phyloP scores from a whole-genome alignment of 1,284 basidiomycete species.

The Heliocybe sulcata region DNA sequence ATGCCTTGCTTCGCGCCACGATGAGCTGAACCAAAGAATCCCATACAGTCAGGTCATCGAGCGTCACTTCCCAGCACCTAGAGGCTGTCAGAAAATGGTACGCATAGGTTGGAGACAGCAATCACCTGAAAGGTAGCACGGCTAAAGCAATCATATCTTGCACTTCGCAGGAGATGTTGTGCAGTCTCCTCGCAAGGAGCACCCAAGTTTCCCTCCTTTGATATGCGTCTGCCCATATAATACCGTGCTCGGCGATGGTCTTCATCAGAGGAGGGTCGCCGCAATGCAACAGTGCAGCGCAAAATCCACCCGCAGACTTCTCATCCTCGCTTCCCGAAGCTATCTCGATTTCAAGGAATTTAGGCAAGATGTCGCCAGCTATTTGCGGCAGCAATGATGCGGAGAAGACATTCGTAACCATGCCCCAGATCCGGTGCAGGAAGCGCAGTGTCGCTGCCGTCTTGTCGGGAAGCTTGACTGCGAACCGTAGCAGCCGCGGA shows the following conservation, averaged over 20 bases:
- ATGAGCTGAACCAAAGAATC: background rate
- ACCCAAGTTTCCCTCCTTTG: conserved; percentile 19
- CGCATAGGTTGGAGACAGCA: background rate
- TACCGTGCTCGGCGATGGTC: conserved; percentile 8
- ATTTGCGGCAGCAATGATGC: conserved; percentile 27
- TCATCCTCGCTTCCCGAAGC: conserved; percentile 26
- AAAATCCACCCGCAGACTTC: conserved; percentile 36
- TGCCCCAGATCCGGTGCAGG: conserved; percentile 38
- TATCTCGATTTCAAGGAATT: conserved; percentile 32
- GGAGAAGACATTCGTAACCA: conserved; percentile 38
- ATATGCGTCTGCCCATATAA: conserved; percentile 3
- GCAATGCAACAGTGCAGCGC: conserved; percentile 30
- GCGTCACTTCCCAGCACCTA: background rate
- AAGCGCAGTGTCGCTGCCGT: conserved; percentile 17
- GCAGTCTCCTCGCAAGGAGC: conserved; percentile 12
- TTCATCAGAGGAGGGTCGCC: conserved; percentile 18
- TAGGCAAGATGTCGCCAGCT: conserved; percentile 35
- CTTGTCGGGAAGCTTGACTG: background rate
- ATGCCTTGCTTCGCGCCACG: background rate
- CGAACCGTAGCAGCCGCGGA: conserved; percentile 16
- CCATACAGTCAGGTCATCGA: background rate
- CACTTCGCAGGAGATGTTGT: conserved; percentile 16
- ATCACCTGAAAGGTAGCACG: conserved; percentile 2
- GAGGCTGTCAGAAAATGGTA: background rate
- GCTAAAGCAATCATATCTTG: conserved; percentile 34